phyloP scores from a whole-genome alignment of 202 grass and related monocot genomes.

The Digitaria exilis region DNA sequence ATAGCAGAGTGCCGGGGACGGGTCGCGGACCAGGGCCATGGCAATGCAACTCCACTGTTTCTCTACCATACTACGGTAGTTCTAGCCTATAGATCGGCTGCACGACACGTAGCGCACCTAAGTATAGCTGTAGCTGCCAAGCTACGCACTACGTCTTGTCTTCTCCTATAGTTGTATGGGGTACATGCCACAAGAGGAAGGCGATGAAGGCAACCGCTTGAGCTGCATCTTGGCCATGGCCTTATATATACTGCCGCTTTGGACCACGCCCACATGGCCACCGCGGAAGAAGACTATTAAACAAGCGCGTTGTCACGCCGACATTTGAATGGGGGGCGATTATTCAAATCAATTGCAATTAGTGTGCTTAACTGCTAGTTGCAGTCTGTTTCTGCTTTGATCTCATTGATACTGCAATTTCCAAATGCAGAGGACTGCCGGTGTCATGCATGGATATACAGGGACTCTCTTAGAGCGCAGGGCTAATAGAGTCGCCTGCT shows the following conservation, averaged over 20 bases:
- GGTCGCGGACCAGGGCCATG: slow-evolving; percentile 14
- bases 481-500: too few species aligned
- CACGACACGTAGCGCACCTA: neutral
- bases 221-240: neutral
- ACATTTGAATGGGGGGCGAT: neutral
- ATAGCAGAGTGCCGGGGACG: neutral
- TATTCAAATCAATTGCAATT: slow-evolving; percentile 33
- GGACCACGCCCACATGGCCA: slow-evolving; percentile 30
- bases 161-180: too few species aligned
- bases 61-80: neutral
- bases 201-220: neutral
- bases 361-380: neutral
- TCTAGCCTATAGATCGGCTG: neutral
- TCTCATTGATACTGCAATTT: too few species aligned
- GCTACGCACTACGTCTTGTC: neutral
- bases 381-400: too few species aligned
- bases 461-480: too few species aligned
- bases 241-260: slow-evolving; percentile 12
- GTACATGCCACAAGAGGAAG: neutral
- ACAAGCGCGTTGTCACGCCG: neutral
- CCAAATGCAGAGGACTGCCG: too few species aligned
- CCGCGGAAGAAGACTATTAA: neutral
- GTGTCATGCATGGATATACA: too few species aligned
- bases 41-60: neutral
- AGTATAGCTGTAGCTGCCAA: neutral